A percentile compares a stretch with the other conserved stretches of the same genome.
phyloP scores from a whole-genome alignment of 352 stramenopile species.

The Elongisporangium anandrum region DNA sequence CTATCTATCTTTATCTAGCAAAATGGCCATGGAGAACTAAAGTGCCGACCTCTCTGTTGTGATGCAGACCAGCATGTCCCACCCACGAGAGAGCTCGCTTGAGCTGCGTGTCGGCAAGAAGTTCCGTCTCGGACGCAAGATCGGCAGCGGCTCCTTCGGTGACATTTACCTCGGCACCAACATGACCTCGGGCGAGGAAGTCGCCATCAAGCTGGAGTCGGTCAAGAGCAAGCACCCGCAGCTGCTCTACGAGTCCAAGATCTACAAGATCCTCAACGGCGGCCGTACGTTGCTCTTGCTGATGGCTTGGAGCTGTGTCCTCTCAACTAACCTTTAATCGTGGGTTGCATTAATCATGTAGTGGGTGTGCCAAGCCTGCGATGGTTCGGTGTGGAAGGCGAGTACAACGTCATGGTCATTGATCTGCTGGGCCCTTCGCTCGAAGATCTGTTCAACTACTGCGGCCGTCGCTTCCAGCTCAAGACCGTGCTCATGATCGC shows the following conservation, averaged over 20 bases:
- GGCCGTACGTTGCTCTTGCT: slow-evolving; percentile 85
- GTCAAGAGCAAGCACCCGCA: slow-evolving; percentile 98
- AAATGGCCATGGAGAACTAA: neutral
- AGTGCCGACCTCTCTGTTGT: slow-evolving; percentile 64
- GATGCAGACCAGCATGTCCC: slow-evolving; percentile 60
- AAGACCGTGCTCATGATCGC: slow-evolving; percentile 96
- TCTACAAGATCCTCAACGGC: slow-evolving; percentile 99
- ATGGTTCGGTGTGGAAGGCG: slow-evolving; percentile 99
- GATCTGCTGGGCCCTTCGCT: slow-evolving; percentile 97
- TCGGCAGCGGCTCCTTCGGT: slow-evolving; percentile 98
- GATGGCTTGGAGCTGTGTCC: neutral
- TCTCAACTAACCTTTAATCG: neutral
- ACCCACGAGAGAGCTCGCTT: slow-evolving; percentile 73
- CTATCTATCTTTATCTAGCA: neutral
- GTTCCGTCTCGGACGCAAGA: slow-evolving; percentile 98
- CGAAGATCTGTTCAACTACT: slow-evolving; percentile 89
- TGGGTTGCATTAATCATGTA: slow-evolving; percentile 23
- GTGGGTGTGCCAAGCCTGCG: slow-evolving; percentile 98
- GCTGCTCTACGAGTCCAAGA: slow-evolving; percentile 99
- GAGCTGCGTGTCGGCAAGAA: slow-evolving; percentile 99
- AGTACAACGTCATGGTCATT: slow-evolving; percentile 99
- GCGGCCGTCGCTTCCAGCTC: slow-evolving; percentile 86
- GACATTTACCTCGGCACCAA: slow-evolving; percentile 99
- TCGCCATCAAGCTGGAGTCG: slow-evolving; percentile 99
- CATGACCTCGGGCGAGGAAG: slow-evolving; percentile 98